phyloP scores from a whole-genome alignment of 192 early-diverging fungal genomes.

The Entomortierella chlamydospora region DNA sequence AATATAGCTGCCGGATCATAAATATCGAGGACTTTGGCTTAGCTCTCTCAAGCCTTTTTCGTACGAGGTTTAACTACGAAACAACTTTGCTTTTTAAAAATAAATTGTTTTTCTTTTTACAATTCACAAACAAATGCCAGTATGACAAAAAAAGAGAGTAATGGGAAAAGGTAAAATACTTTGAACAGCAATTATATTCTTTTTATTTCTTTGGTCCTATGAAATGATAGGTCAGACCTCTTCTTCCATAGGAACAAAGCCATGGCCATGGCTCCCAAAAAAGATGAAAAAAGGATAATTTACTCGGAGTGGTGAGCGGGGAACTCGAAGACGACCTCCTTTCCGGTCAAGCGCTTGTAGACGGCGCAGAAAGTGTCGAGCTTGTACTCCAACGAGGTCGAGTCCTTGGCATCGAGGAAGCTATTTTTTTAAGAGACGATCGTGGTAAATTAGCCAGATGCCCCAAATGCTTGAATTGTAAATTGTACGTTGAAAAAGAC shows the following conservation, averaged over 20 bases:
- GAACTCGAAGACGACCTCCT: conserved; percentile 99
- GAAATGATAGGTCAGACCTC: neutral
- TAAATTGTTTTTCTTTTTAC: too few species aligned
- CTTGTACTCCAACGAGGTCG: conserved; percentile 99
- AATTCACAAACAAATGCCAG: neutral
- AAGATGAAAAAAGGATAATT: conserved; percentile 20
- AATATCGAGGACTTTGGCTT: neutral
- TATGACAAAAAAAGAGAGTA: neutral
- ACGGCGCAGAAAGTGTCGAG: conserved; percentile 98
- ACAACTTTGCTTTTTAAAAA: too few species aligned
- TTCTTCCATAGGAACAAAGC: neutral
- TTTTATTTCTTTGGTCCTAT: conserved; percentile 23
- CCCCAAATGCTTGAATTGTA: too few species aligned
- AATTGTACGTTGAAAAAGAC: too few species aligned
- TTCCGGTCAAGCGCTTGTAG: conserved; percentile 97
- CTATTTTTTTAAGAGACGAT: conserved; percentile 37
- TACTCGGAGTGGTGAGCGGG: conserved; percentile 68
- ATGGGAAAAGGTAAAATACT: neutral
- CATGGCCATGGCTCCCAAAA: neutral
- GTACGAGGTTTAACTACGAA: too few species aligned
- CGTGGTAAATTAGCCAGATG: neutral
- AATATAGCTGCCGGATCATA: conserved; percentile 24
- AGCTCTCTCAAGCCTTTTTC: neutral
- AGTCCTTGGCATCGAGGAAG: conserved; percentile 98
- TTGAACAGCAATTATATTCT: conserved; percentile 23